A percentile compares a stretch with the other conserved stretches of the same genome.
Evolutionary conservation across 2,329 filamentous ascomycete genomes (phyloP).

Genomic region (Penicillium sp.): DNA sequence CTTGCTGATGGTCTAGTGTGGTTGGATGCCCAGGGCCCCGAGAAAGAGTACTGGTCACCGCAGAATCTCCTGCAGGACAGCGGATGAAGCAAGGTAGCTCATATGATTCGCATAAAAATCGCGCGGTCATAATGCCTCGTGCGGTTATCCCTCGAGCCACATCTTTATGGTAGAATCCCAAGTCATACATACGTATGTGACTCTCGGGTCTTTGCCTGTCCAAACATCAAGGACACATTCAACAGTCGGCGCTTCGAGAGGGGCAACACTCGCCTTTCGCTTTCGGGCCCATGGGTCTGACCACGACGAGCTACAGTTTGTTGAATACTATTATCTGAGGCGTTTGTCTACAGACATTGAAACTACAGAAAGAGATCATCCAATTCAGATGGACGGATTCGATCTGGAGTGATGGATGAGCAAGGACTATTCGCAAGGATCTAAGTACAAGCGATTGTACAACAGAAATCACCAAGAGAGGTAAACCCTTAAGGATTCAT

Average conservation of each 20-base stretch:
- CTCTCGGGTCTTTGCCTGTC: neutral
- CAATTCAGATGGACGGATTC: neutral
- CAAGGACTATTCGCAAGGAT: neutral
- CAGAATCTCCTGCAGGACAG: conserved; percentile 44
- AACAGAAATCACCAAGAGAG: neutral
- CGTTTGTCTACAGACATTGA: neutral
- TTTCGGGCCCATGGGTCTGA: neutral
- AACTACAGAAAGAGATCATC: neutral
- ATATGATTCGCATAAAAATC: neutral
- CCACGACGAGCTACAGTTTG: neutral
- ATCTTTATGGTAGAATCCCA: neutral
- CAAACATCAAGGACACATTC: neutral
- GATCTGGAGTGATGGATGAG: neutral
- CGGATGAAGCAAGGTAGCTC: conserved; percentile 23
- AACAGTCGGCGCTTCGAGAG: neutral
- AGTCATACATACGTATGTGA: neutral
- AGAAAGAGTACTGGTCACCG: conserved; percentile 85
- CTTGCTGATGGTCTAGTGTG: conserved; percentile 87
- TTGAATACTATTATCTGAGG: neutral
- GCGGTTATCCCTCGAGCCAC: neutral
- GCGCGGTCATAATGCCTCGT: neutral
- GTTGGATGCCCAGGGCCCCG: conserved; percentile 80
- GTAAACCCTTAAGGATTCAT: neutral
- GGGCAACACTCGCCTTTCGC: neutral
- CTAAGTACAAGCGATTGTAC: neutral